Conservation (phyloP, 2,329 filamentous ascomycete species). For the Claviceps purpurea region DNA sequence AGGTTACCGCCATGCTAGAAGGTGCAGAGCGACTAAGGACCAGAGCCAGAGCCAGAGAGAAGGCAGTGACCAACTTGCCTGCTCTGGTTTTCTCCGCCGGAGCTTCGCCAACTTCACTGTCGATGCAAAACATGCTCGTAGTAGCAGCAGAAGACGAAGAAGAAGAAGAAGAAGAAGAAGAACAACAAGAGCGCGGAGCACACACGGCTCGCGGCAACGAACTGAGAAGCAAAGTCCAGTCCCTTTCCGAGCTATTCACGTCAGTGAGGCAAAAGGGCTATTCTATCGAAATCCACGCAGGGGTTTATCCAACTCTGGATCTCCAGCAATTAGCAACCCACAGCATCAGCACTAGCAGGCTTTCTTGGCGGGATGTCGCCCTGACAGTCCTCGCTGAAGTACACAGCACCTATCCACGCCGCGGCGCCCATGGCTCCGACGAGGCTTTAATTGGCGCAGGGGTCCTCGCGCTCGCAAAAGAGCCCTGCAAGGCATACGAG, state of each 20-base stretch:
- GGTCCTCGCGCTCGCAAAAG: constrained; percentile 55
- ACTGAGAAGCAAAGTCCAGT: constrained; percentile 8
- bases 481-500: constrained; percentile 58
- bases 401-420: constrained; percentile 50
- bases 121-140: constrained; percentile 13
- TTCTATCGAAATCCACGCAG: constrained; percentile 58
- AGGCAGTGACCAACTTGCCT: constrained; percentile 7
- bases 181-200: neutral
- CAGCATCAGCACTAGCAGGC: constrained; percentile 30
- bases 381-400: constrained; percentile 61
- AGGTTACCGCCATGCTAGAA: constrained; percentile 16
- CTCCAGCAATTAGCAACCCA: constrained; percentile 68
- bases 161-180: neutral
- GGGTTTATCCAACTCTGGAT: constrained; percentile 64
- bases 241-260: constrained; percentile 10
- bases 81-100: constrained; percentile 48
- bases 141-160: neutral
- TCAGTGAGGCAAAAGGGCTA: constrained; percentile 24
- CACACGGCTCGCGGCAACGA: constrained; percentile 7
- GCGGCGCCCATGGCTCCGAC: constrained; percentile 31
- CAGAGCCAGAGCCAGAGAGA: constrained; percentile 10
- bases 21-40: constrained; percentile 11
- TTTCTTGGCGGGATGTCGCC: constrained; percentile 45
- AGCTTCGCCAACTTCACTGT: constrained; percentile 55
- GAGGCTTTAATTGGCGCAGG: constrained; percentile 61